phyloP scores from a whole-genome alignment of 1,284 basidiomycete species.

The Stygiomarasmius scandens region DNA sequence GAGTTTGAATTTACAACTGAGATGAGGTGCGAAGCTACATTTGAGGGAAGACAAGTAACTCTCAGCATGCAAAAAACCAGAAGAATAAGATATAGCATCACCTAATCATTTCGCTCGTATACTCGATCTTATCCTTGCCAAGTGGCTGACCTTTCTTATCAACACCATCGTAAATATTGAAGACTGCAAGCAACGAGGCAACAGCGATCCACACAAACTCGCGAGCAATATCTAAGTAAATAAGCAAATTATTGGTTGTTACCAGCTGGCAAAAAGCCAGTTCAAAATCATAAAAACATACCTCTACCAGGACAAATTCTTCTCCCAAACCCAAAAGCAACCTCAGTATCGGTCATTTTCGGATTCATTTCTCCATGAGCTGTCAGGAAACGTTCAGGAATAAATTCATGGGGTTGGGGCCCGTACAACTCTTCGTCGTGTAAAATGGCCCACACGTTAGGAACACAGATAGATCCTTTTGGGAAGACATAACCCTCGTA shows the following conservation, averaged over 20 bases:
- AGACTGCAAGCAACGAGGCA: slow-evolving; percentile 11
- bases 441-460: slow-evolving; percentile 12
- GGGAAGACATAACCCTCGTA: slow-evolving; percentile 7
- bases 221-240: neutral
- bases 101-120: neutral
- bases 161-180: slow-evolving; percentile 7
- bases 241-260: neutral
- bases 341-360: slow-evolving; percentile 9
- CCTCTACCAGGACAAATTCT: slow-evolving; percentile 14
- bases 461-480: neutral
- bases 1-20: too few relatives aligned
- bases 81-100: neutral
- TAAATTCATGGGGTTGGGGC: slow-evolving; percentile 9
- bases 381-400: slow-evolving; percentile 18
- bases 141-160: neutral
- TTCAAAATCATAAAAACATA: neutral
- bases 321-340: slow-evolving; percentile 17
- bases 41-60: too few relatives aligned
- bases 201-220: slow-evolving; percentile 12
- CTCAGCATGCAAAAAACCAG: too few relatives aligned
- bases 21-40: too few relatives aligned
- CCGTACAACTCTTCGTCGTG: slow-evolving; percentile 15
- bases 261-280: neutral
- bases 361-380: slow-evolving; percentile 10
- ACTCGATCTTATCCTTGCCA: neutral